Evolutionary conservation across 2,329 filamentous ascomycete species (phyloP), one percentile per base, ranked within the genome.

Genomic region (Clonostachys sp.): DNA sequence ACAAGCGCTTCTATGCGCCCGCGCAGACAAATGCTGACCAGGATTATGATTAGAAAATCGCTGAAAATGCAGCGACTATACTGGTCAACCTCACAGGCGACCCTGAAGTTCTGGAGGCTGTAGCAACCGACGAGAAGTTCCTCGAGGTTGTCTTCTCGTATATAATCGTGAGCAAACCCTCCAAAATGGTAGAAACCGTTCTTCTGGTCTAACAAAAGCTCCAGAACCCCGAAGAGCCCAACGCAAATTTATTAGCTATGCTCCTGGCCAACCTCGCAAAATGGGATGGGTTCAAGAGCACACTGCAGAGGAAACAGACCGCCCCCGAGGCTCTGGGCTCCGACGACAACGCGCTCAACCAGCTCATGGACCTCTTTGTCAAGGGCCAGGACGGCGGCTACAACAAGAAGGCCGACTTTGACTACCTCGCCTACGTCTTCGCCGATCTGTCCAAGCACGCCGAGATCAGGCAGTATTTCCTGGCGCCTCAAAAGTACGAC

Each of bases 311-410:
- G 47, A 87, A 86, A 59, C 86, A 90, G 52, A 71, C 78, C 7
- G 65, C 85, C 0, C 87, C 90, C 3, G 79, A 83, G 47, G 74
- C 76, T n/a, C 78, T 96, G 7, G 83, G 81, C 6, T 86, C 82
- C 2, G 88, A 89, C 39, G 78, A 84, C 35, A 75, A 81, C 49
- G 84, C 89, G 5, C 81, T 97, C 57, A 91, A 96, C 64, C 94
- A 97, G 67, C 74, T 99, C 33, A 83, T 99, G 64, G 94, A 97
- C 65, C 86, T 95, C 57, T 99, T 99, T 62, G 94, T 97, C 62
- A 95, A 94, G 71, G 92, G 92, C 17, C 84, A 89, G 18, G 84
- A 87, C 51, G 87, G 87, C 20, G 75, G 77, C 10, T 91, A 94
- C 67, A 97, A 97, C 74, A 86, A 87, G 61, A 65, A 86, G 24